A percentile compares a stretch with the other conserved stretches of the same genome.
Conservation (phyloP, 139 green algal species). For the Desmodesmus armatus region DNA sequence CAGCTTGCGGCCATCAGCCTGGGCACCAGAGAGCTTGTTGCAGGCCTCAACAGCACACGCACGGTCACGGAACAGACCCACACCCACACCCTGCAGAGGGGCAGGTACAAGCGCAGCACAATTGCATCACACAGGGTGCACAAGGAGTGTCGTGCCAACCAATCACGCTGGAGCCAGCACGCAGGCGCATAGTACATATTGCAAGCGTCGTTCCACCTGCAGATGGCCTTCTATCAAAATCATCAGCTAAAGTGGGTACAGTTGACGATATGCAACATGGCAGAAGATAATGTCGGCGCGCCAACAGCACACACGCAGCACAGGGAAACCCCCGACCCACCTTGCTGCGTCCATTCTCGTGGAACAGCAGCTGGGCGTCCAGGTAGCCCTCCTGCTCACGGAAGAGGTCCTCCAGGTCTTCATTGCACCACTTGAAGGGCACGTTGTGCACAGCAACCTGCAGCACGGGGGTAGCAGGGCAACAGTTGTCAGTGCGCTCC, state of each 20-base stretch:
- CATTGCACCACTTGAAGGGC: constrained; percentile 49
- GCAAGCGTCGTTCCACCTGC: no score
- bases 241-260: no score
- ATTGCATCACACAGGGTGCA: background rate
- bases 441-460: constrained; percentile 50
- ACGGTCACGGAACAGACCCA: constrained; percentile 22
- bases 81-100: constrained; percentile 36
- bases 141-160: no score
- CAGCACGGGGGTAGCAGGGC: background rate
- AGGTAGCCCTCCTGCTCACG: constrained; percentile 24
- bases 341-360: constrained; percentile 52
- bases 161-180: no score
- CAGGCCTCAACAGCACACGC: background rate
- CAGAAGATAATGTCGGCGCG: background rate
- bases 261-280: background rate
- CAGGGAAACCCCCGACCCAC: no score
- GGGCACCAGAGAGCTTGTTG: constrained; percentile 4
- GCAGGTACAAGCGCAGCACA: background rate
- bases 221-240: no score
- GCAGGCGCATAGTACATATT: no score
- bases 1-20: constrained; percentile 44
- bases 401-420: constrained; percentile 41
- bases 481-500: no score
- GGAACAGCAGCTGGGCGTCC: constrained; percentile 46
- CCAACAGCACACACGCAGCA: no score